Percentiles rank a stretch among this genome's conserved stretches.
phyloP scores from a whole-genome alignment of 495 filamentous ascomycete species.

The Podospora pseudocomata region DNA sequence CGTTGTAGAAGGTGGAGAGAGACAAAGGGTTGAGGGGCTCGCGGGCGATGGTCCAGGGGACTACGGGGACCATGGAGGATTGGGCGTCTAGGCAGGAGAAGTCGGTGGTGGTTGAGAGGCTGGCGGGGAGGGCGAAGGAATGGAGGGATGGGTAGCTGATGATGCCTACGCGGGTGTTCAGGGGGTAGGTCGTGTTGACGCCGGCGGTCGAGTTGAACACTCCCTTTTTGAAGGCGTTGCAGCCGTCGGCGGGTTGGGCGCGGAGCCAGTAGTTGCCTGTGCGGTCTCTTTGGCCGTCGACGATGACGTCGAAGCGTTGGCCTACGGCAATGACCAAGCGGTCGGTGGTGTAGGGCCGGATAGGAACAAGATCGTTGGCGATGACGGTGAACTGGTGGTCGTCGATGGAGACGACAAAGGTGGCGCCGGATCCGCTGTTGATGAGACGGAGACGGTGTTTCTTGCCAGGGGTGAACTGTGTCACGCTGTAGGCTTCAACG shows the following conservation, averaged over 20 bases:
- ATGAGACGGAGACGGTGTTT: slow-evolving; percentile 55
- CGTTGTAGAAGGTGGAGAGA: slow-evolving; percentile 13
- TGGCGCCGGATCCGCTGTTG: slow-evolving; percentile 51
- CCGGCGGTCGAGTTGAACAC: slow-evolving; percentile 20
- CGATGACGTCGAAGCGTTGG: slow-evolving; percentile 67
- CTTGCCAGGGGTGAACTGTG: slow-evolving; percentile 40
- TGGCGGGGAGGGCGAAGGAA: neutral
- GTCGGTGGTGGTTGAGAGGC: slow-evolving; percentile 2
- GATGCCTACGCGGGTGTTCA: slow-evolving; percentile 8
- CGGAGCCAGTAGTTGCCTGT: slow-evolving; percentile 29
- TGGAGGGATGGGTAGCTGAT: neutral
- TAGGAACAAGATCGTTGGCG: slow-evolving; percentile 51
- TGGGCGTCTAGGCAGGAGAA: neutral
- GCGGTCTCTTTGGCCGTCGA: slow-evolving; percentile 51
- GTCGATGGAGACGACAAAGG: slow-evolving; percentile 50
- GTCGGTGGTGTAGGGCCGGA: slow-evolving; percentile 44
- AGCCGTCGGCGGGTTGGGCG: slow-evolving; percentile 41
- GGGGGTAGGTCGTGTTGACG: slow-evolving; percentile 13
- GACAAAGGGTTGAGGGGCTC: slow-evolving; percentile 16
- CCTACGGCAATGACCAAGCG: slow-evolving; percentile 57
- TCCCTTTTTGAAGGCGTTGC: slow-evolving; percentile 44
- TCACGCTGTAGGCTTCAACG: slow-evolving; percentile 28
- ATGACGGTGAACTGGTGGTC: slow-evolving; percentile 54
- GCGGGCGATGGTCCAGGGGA: slow-evolving; percentile 17
- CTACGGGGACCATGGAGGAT: slow-evolving; percentile 19